Base-by-base conservation (phyloP, 129 eudicot species). In the Gnaphalium uliginosum region DNA sequence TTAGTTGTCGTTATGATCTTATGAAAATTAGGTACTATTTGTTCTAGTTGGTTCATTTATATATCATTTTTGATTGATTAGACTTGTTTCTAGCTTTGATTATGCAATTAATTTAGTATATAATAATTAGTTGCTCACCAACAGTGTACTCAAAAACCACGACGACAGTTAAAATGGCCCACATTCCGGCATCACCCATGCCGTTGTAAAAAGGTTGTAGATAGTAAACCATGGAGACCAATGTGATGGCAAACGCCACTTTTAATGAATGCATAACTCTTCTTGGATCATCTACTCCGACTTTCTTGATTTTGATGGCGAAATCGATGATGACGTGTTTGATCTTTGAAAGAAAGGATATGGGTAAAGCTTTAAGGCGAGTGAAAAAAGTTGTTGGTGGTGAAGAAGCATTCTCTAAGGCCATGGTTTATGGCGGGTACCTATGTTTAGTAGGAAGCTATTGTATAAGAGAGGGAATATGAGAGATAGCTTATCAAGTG, bases 101-200 rank as follows among this genome's bases (percentile, higher is more conserved):
- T 30, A 30, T 30, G 33, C 33, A 30, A 30, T 30, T 30, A 30
- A 30, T 30, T 4, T 30, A 30, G 33, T 30, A 30, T 30, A 30
- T 30, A n/a, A n/a, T n/a, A n/a, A n/a, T 10, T 48, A 5, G 18
- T 27, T 79, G 62, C 83, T 73, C 30, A 88, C 97, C 97, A 14
- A 88, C 97, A 0, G 92, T 84, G 77, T 78, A 91, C 78, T 91
- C 97, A 39, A 88, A 88, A 58, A 91, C 89, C 18, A 88, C 97
- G 5, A 88, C 88, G 14, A 91, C 97, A 1, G 97, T 91, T 33
- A 91, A 71, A 60, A 88, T 73, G 8, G 97, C 97, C 92, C 95
- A 91, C 85, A 91, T 85, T 27, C 87, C 97, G 0, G 97, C 77
- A 24, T 71, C 85, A 22, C 97, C 97, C 56, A 91, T 83, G 33